These are phyloP conservation scores for Linnemannia elongata DNA, from an alignment of 192 early-diverging fungal species.

Conservation along the genomic window DNA sequence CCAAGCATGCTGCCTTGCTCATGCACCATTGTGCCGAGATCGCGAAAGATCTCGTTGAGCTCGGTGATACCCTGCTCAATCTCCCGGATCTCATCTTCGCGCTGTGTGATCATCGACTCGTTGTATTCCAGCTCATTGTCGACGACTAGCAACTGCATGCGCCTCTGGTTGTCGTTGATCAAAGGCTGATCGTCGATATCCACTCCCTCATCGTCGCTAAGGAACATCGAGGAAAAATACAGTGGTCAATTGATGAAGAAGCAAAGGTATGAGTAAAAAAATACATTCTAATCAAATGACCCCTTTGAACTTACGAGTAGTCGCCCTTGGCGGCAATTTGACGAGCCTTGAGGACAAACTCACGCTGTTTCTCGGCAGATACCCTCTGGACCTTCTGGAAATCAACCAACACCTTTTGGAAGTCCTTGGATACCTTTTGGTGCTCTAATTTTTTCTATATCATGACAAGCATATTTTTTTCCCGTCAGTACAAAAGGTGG, in stretches of 20 bases:
- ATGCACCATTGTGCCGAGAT: conserved; percentile 94
- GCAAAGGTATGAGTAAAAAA: not conserved
- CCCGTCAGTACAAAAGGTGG: conserved; percentile 36
- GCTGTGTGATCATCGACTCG: conserved; percentile 92
- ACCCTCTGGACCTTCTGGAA: conserved; percentile 91
- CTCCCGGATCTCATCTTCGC: conserved; percentile 91
- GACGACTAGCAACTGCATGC: conserved; percentile 78
- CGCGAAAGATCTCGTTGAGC: conserved; percentile 97
- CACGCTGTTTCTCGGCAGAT: conserved; percentile 87
- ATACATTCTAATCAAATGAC: not conserved
- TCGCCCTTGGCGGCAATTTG: conserved; percentile 59
- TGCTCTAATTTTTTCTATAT: conserved; percentile 85
- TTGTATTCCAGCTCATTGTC: conserved; percentile 97
- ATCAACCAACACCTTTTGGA: conserved; percentile 89
- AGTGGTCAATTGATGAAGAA: not conserved
- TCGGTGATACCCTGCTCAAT: conserved; percentile 95
- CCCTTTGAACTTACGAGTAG: conserved; percentile 40
- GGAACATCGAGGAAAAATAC: not conserved
- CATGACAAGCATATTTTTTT: not conserved
- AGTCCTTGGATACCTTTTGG: conserved; percentile 95
- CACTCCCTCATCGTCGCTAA: conserved; percentile 60
- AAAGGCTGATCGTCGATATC: conserved; percentile 68
- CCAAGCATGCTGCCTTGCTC: conserved; percentile 94
- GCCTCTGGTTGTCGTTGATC: conserved; percentile 67
- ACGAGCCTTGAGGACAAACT: conserved; percentile 85